Evolutionary conservation across 108 stramenopile genomes (phyloP).

Genomic region (Nitzschia sp.): DNA sequence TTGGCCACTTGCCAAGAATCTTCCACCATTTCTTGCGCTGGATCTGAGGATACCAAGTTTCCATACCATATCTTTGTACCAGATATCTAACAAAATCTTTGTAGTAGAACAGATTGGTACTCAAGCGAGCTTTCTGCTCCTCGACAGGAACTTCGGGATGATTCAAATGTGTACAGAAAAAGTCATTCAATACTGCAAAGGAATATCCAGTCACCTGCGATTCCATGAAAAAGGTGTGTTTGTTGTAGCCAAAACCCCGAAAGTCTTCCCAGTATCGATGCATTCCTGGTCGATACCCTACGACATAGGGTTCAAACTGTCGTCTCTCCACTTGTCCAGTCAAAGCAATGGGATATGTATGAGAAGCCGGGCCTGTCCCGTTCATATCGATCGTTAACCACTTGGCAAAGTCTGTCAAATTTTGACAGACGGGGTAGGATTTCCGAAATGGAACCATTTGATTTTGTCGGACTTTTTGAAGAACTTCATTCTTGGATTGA

Average conservation of each 20-base stretch:
- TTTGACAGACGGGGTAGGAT: not conserved
- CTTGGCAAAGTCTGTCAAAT: not conserved
- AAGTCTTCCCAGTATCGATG: conserved; percentile 27
- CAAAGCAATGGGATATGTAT: not conserved
- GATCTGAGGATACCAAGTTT: no score
- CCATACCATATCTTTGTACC: no score
- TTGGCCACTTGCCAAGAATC: no score
- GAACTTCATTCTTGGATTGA: not conserved
- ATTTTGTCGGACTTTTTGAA: not conserved
- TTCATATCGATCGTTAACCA: not conserved
- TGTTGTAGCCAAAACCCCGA: conserved; percentile 30
- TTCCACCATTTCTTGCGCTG: no score
- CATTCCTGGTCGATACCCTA: conserved; percentile 28
- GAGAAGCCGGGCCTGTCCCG: not conserved
- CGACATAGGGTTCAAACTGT: conserved; percentile 38
- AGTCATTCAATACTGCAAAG: conserved; percentile 19
- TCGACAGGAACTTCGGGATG: conserved; percentile 5
- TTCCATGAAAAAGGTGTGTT: conserved; percentile 28
- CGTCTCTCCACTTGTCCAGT: no score
- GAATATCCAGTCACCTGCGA: conserved; percentile 17
- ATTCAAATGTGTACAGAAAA: conserved; percentile 28
- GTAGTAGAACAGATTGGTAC: no score
- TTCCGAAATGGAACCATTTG: not conserved
- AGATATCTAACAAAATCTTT: no score
- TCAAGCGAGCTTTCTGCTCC: no score